These are phyloP conservation scores for Hypomyces rosellus DNA, from an alignment of 2,329 filamentous ascomycete species.

Conservation along the genomic window DNA sequence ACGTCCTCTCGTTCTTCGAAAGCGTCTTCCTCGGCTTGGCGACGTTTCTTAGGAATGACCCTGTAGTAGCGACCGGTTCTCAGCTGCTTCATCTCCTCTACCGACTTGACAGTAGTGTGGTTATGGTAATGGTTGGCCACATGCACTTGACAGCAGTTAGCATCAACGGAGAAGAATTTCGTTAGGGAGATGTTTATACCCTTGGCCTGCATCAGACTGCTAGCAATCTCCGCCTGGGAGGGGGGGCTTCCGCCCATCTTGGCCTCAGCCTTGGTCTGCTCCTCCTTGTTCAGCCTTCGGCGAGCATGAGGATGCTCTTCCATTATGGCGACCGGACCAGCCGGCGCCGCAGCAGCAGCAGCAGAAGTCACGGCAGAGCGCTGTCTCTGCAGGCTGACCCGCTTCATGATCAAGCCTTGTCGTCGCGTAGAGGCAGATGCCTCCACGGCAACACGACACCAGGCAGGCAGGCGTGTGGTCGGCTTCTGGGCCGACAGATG, in stretches of 20 bases:
- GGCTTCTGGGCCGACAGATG: slow-evolving; percentile 14
- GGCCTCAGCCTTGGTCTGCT: not conserved
- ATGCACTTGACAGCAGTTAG: slow-evolving; percentile 21
- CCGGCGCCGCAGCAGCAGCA: not conserved
- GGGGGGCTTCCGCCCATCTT: slow-evolving; percentile 8
- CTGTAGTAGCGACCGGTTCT: slow-evolving; percentile 1
- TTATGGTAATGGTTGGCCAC: slow-evolving; percentile 16
- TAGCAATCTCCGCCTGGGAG: slow-evolving; percentile 11
- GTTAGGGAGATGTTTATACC: slow-evolving; percentile 16
- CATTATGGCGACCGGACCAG: no score
- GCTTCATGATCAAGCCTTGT: slow-evolving; percentile 27
- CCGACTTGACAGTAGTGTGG: slow-evolving; percentile 2
- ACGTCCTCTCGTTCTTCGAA: slow-evolving; percentile 11
- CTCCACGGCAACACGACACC: slow-evolving; percentile 24
- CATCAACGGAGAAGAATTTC: not conserved
- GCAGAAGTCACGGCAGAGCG: not conserved
- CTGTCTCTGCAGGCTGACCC: slow-evolving; percentile 16
- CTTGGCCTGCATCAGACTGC: slow-evolving; percentile 21
- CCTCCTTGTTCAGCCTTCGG: slow-evolving; percentile 5
- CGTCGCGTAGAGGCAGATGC: slow-evolving; percentile 19
- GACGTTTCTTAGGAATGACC: slow-evolving; percentile 25
- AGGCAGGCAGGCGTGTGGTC: slow-evolving; percentile 20
- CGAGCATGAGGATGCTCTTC: slow-evolving; percentile 5
- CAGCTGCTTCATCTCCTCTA: slow-evolving; percentile 2
- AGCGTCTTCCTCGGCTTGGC: slow-evolving; percentile 12